phyloP scores from a whole-genome alignment of 2,329 filamentous ascomycete species.

The Diaporthe caulivora region DNA sequence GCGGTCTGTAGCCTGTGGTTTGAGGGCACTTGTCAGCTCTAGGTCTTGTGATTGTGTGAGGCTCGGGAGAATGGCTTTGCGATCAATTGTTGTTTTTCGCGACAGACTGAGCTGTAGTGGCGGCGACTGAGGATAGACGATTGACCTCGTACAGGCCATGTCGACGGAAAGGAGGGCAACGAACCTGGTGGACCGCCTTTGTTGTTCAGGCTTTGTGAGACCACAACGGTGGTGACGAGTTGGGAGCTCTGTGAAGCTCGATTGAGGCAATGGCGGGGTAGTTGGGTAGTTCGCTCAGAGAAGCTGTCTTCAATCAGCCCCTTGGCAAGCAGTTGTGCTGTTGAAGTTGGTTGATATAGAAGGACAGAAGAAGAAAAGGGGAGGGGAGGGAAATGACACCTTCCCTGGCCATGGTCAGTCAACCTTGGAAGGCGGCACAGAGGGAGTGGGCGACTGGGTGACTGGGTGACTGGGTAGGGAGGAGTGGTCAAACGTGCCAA shows the following conservation, averaged over 20 bases:
- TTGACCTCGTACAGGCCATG: background rate
- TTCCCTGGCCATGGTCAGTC: background rate
- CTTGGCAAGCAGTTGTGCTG: background rate
- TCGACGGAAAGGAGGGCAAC: background rate
- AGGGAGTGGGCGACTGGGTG: background rate
- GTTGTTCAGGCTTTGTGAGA: background rate
- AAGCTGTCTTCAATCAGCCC: slow-evolving; percentile 1
- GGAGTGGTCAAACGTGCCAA: slow-evolving; percentile 37
- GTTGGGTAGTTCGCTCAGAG: slow-evolving; percentile 13
- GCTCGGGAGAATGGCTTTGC: background rate
- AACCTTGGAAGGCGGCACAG: slow-evolving; percentile 11
- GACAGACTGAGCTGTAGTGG: background rate
- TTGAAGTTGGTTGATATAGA: background rate
- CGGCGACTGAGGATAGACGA: background rate
- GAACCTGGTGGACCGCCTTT: slow-evolving; percentile 11
- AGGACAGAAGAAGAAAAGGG: background rate
- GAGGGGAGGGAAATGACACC: slow-evolving; percentile 3
- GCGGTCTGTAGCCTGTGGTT: slow-evolving; percentile 38
- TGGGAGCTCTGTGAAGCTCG: slow-evolving; percentile 29
- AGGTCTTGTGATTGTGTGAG: background rate
- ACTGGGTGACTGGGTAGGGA: slow-evolving; percentile 17
- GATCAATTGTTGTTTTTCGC: background rate
- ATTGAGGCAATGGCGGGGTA: slow-evolving; percentile 1
- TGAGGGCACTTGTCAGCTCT: slow-evolving; percentile 17
- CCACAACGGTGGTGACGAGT: slow-evolving; percentile 1